These are phyloP conservation scores for Paracorniculantispora psalliotae DNA, from an alignment of 2,329 filamentous ascomycete genomes.

Conservation along the genomic window DNA sequence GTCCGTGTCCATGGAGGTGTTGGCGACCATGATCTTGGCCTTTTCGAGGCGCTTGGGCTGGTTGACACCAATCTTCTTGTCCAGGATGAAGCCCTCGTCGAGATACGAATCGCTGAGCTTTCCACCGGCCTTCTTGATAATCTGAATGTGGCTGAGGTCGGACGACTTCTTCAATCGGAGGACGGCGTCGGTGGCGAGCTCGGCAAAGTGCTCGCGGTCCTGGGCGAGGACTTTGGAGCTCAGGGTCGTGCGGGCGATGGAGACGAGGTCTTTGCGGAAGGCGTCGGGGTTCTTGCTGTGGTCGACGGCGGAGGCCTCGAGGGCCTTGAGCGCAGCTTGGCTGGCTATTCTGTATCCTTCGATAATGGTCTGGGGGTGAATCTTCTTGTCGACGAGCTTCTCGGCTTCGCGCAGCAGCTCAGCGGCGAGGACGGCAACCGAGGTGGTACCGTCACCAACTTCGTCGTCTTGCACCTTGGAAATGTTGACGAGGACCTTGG, in stretches of 20 bases:
- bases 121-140: slow-evolving; percentile 98
- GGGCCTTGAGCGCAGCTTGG: slow-evolving; percentile 74
- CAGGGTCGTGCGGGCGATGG: slow-evolving; percentile 90
- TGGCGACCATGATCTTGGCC: slow-evolving; percentile 95
- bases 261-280: slow-evolving; percentile 83
- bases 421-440: slow-evolving; percentile 91
- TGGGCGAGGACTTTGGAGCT: slow-evolving; percentile 96
- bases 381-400: slow-evolving; percentile 95
- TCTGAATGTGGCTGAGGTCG: slow-evolving; percentile 95
- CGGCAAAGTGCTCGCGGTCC: slow-evolving; percentile 86
- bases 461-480: slow-evolving; percentile 99
- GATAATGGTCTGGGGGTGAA: slow-evolving; percentile 98
- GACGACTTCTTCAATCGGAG: slow-evolving; percentile 83
- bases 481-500: slow-evolving; percentile 98
- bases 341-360: slow-evolving; percentile 98
- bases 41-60: slow-evolving; percentile 97
- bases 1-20: slow-evolving; percentile 99
- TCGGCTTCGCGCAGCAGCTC: slow-evolving; percentile 95
- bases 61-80: slow-evolving; percentile 99
- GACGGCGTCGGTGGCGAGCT: slow-evolving; percentile 86
- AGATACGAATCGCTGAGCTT: slow-evolving; percentile 97
- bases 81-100: slow-evolving; percentile 95
- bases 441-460: slow-evolving; percentile 96
- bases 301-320: slow-evolving; percentile 82
- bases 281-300: slow-evolving; percentile 77